Evolutionary conservation across 164 flowering plant species (phyloP), one percentile per base, ranked within the genome.

Genomic region (Euptelea pleiosperma): DNA sequence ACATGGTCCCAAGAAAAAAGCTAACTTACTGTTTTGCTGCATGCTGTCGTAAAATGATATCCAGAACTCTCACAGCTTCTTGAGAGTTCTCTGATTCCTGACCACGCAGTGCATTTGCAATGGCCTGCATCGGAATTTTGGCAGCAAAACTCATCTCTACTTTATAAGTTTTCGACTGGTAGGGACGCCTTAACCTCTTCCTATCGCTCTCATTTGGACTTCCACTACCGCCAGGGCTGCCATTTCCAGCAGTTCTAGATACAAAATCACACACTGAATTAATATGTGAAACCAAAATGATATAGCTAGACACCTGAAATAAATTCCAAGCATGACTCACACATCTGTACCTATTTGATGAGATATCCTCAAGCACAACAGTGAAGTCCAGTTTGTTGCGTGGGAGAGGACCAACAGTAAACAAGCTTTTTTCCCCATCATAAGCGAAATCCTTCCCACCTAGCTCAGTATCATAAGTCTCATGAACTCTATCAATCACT

Each of bases 401-500:
- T 0, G 99, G 96, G 10, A 93, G 88, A 5, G 95, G 30, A 31
- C 99, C 99, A 52, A 84, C 64, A 3, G 99, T 86, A 48, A 88
- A 90, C 70, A 93, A 65, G 62, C 87, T 87, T 66, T 93, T 88
- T 43, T 90, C 97, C 0, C 99, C 99, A 70, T 93, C 97, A 72
- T 89, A 93, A 0, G 98, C 97, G 67, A 90, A 83, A 12, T 86
- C 55, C 58, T 88, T 93, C 1, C 86, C 87, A 16, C 39, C 81
- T 11, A 93, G 44, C 68, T 93, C 97, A 34, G 71, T 52, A 12
- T 58, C 68, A 62, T 88, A 93, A 0, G 96, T 90, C 54, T 82
- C 80, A 0, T 88, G 79, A 3, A 93, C 89, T 57, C 74, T 74
- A 37, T 90, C 95, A 28, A 93, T 68, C 1, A 93, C 79, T 53